Base-by-base conservation (phyloP, 768 basidiomycete genomes). In the Termitomyces sp. region DNA sequence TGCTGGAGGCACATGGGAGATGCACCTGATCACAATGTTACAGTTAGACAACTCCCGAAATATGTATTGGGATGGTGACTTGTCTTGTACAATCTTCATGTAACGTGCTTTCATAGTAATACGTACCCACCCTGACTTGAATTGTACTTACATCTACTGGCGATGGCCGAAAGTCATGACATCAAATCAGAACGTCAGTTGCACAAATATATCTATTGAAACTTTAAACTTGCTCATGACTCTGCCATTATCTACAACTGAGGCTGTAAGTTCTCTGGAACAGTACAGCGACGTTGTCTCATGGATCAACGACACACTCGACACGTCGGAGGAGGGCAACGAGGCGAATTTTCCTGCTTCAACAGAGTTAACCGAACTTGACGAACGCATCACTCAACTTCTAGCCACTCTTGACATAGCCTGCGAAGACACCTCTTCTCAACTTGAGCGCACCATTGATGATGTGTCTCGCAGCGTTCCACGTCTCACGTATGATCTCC, bases 391-490 rank as follows among this genome's bases (percentile, higher is more conserved):
- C 60, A 86, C 87, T 11, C 83, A 86, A 42, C 81, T 96, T 14
- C 78, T 93, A 17, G 87, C 88, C 5, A 79, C 85, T n/a, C 83
- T 97, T 31, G 94, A 96, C 63, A 83, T 95, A 43, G 88, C 93
- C 40, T 87, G 87, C 47, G 89, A 94, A 69, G 96, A 98, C 67
- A 96, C 95, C 0, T 92, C 94, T 3, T 77, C 87, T 11, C 80
- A 89, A 56, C 84, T 98, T 59, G 97, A 98, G 72, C 87, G 87
- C 63, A 85, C 87, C 50, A 95, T 99, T 61, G 89, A 94, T 69
- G 95, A 98, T 70, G 92, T 98, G 47, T 94, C 96, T 2, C 86
- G 95, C 53, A 85, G 88, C 5, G 88, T 98, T 25, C 94, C 97
- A 12, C 85, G 97, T 43, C 81, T 99, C 50, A 87, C 92, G 1